Evolutionary conservation across 129 eudicot species (phyloP).

Genomic region (Flaveria linearis): DNA sequence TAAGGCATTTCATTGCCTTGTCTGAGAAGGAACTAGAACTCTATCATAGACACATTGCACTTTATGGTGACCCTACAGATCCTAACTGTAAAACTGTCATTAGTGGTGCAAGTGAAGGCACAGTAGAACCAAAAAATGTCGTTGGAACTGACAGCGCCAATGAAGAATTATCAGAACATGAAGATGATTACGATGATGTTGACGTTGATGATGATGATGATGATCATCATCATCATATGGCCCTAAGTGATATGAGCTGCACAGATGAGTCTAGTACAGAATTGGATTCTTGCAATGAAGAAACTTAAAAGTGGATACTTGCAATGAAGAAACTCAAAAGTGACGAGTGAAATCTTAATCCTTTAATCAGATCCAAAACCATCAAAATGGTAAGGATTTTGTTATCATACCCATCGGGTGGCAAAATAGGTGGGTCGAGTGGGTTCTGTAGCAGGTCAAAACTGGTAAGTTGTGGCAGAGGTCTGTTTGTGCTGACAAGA

Average conservation of each 20-base stretch:
- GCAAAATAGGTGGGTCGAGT: not conserved
- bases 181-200: slow-evolving; percentile 22
- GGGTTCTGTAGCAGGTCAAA: slow-evolving; percentile 13
- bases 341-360: slow-evolving; percentile 5
- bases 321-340: slow-evolving; percentile 32
- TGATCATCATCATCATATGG: slow-evolving; percentile 17
- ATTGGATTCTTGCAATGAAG: slow-evolving; percentile 38
- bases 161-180: slow-evolving; percentile 16
- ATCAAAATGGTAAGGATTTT: slow-evolving; percentile 1
- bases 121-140: slow-evolving; percentile 16
- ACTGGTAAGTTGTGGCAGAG: not conserved
- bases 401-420: not conserved
- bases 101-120: slow-evolving; percentile 34
- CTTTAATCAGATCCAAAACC: not conserved
- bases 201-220: slow-evolving; percentile 29
- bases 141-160: not conserved
- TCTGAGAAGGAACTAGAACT: slow-evolving; percentile 87
- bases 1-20: slow-evolving; percentile 75
- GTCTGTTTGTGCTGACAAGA: not conserved
- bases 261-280: slow-evolving; percentile 37
- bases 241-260: slow-evolving; percentile 31
- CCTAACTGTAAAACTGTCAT: slow-evolving; percentile 35
- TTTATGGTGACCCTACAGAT: slow-evolving; percentile 60
- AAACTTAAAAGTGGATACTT: slow-evolving; percentile 26
- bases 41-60: slow-evolving; percentile 77